These are phyloP conservation scores for Amphibolis antarctica DNA, from an alignment of 106 monocot genomes.

Conservation along the genomic window DNA sequence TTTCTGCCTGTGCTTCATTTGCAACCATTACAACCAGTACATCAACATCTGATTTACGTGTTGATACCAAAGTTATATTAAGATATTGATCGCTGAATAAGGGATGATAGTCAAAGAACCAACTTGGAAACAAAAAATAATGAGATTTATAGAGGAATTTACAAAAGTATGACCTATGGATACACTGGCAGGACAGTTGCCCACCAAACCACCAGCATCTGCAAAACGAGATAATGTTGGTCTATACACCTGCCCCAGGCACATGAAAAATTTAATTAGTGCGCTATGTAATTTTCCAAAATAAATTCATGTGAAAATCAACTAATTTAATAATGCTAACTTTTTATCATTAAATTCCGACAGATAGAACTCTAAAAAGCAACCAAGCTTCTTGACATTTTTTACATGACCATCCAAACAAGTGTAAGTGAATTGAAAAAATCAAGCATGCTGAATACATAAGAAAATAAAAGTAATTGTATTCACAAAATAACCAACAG, in stretches of 20 bases:
- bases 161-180: conserved; percentile 43
- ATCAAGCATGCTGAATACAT: too few relatives aligned
- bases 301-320: background rate
- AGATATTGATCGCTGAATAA: background rate
- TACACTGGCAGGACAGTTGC: conserved; percentile 43
- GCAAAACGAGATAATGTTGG: conserved; percentile 73
- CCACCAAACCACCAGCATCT: conserved; percentile 56
- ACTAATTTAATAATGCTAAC: too few relatives aligned
- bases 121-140: too few relatives aligned
- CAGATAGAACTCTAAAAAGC: too few relatives aligned
- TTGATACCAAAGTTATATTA: background rate
- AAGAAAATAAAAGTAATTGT: too few relatives aligned
- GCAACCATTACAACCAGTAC: conserved; percentile 93
- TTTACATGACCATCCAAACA: too few relatives aligned
- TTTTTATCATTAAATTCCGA: too few relatives aligned
- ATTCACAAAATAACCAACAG: too few relatives aligned
- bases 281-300: background rate
- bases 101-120: too few relatives aligned
- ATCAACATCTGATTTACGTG: conserved; percentile 44
- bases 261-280: background rate
- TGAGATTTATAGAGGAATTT: background rate
- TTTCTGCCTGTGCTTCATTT: conserved; percentile 87
- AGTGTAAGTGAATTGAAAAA: too few relatives aligned
- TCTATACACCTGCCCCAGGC: conserved; percentile 51
- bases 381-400: too few relatives aligned